Percentiles rank a stretch among this genome's conserved stretches.
Conservation (phyloP, 169 alveolate genomes). For the Cryptosporidium sp. region DNA sequence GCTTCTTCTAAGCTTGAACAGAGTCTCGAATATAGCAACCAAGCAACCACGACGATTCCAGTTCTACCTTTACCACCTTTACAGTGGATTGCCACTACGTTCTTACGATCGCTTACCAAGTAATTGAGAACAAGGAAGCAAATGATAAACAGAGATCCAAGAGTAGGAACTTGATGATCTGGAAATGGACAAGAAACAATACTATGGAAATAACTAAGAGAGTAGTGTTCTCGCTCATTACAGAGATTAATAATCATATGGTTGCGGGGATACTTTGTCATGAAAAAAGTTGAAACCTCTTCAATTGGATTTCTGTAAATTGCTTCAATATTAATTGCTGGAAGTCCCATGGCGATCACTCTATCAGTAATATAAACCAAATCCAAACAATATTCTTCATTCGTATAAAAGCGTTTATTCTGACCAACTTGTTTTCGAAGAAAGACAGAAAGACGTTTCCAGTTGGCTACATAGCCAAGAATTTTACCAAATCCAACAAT, state of each 20-base stretch:
- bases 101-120: slow-evolving; percentile 79
- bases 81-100: slow-evolving; percentile 90
- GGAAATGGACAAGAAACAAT: slow-evolving; percentile 85
- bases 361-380: slow-evolving; percentile 88
- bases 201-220: slow-evolving; percentile 56
- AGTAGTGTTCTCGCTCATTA: slow-evolving; percentile 81
- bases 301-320: slow-evolving; percentile 89
- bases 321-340: slow-evolving; percentile 87
- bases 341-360: slow-evolving; percentile 93
- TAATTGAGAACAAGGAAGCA: slow-evolving; percentile 83
- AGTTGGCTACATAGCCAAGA: slow-evolving; percentile 13
- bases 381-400: slow-evolving; percentile 82
- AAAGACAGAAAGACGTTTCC: slow-evolving; percentile 36
- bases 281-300: slow-evolving; percentile 87
- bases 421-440: slow-evolving; percentile 70
- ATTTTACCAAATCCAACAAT: slow-evolving; percentile 61
- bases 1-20: slow-evolving; percentile 80
- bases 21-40: slow-evolving; percentile 79
- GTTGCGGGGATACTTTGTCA: slow-evolving; percentile 84
- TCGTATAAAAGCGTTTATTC: slow-evolving; percentile 51
- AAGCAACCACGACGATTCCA: slow-evolving; percentile 90
- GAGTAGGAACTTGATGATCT: slow-evolving; percentile 87
- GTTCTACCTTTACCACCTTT: slow-evolving; percentile 95
- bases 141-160: slow-evolving; percentile 83
- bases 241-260: slow-evolving; percentile 89